Evolutionary conservation across 73 alveolate species (phyloP).

Genomic region (Effrenium voratum): DNA sequence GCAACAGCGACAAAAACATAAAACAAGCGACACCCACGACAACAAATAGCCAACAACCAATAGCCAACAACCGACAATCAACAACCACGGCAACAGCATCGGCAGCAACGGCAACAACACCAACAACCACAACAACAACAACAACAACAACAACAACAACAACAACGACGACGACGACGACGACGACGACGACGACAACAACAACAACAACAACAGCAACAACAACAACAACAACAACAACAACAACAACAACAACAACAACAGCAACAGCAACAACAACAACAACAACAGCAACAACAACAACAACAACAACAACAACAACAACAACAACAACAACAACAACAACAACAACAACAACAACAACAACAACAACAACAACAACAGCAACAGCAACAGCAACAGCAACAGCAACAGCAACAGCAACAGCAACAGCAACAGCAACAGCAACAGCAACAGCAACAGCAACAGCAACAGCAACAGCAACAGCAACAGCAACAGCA

Average conservation of each 20-base stretch:
- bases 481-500: neutral
- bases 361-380: neutral
- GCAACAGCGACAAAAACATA: too few relatives aligned
- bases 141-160: neutral
- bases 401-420: neutral
- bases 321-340: neutral
- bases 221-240: neutral
- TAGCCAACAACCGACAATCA: too few relatives aligned
- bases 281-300: neutral
- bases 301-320: neutral
- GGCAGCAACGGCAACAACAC: too few relatives aligned
- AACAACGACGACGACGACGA: conserved; percentile 2
- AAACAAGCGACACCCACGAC: too few relatives aligned
- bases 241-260: neutral
- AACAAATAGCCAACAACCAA: too few relatives aligned
- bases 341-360: neutral
- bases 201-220: neutral
- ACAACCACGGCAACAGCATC: too few relatives aligned
- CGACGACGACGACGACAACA: neutral
- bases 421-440: neutral
- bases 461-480: neutral
- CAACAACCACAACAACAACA: neutral
- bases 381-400: neutral
- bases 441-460: neutral
- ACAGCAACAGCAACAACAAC: neutral